These are phyloP conservation scores for Nowakowskiella sp. DNA, from an alignment of 192 early-diverging fungal species.

Conservation along the genomic window DNA sequence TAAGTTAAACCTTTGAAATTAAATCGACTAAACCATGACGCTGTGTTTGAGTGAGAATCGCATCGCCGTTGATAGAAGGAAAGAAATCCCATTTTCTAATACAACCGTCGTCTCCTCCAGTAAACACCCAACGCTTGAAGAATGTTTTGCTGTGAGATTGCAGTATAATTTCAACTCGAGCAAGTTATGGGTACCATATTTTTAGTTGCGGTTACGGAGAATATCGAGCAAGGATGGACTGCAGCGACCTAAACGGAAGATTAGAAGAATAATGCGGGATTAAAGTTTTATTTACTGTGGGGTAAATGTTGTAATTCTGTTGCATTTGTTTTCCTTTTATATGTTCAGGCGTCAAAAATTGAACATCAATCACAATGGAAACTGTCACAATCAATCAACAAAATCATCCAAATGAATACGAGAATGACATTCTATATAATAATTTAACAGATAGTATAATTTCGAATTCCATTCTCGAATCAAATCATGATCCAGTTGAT, in stretches of 20 bases:
- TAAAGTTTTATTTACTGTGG: background rate
- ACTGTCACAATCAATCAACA: too few relatives aligned
- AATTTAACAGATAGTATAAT: background rate
- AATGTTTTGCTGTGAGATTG: background rate
- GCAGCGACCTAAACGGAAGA: slow-evolving; percentile 8
- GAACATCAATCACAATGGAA: background rate
- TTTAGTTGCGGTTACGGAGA: slow-evolving; percentile 13
- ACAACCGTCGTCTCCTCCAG: slow-evolving; percentile 80
- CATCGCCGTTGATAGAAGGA: slow-evolving; percentile 74
- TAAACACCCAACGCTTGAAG: slow-evolving; percentile 37
- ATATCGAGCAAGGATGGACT: slow-evolving; percentile 7
- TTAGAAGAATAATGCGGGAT: background rate
- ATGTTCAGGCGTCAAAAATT: background rate
- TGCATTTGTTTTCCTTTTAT: background rate
- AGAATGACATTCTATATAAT: background rate
- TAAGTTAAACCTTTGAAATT: slow-evolving; percentile 54
- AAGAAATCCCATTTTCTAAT: slow-evolving; percentile 91
- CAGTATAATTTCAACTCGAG: background rate
- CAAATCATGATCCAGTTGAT: background rate
- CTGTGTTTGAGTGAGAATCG: slow-evolving; percentile 74
- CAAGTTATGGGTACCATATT: slow-evolving; percentile 6
- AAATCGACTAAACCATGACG: slow-evolving; percentile 78
- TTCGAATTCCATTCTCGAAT: background rate
- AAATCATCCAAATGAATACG: background rate
- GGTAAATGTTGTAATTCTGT: background rate